Conservation (phyloP, 2,329 filamentous ascomycete species). For the Alternaria ventricosa region DNA sequence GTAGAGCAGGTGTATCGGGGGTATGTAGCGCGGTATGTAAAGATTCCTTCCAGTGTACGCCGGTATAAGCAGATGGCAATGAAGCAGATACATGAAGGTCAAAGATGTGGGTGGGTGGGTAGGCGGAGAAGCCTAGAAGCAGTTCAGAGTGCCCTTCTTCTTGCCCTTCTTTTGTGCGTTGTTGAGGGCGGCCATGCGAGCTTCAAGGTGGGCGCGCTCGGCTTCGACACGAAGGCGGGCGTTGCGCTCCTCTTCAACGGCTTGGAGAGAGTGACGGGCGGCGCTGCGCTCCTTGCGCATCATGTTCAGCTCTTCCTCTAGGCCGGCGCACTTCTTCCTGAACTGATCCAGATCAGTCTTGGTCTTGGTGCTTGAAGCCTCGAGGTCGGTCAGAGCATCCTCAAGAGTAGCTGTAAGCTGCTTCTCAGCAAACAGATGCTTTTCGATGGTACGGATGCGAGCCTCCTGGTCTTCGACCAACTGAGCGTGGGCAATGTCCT, state of each 20-base stretch:
- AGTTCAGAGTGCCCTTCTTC: slow-evolving; percentile 94
- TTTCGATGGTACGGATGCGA: slow-evolving; percentile 93
- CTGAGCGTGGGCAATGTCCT: slow-evolving; percentile 78
- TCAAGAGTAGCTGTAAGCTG: slow-evolving; percentile 95
- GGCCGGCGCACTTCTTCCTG: slow-evolving; percentile 80
- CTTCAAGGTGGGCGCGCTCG: slow-evolving; percentile 86
- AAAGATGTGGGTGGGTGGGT: slow-evolving; percentile 14
- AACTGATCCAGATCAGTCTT: slow-evolving; percentile 89
- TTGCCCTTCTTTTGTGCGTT: slow-evolving; percentile 91
- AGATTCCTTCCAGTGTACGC: slow-evolving; percentile 31
- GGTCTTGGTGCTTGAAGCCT: slow-evolving; percentile 88
- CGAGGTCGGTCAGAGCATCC: slow-evolving; percentile 92
- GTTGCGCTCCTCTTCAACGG: slow-evolving; percentile 94
- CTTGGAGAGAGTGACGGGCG: slow-evolving; percentile 74
- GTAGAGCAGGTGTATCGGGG: slow-evolving; percentile 23
- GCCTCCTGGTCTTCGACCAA: slow-evolving; percentile 94
- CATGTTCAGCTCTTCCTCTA: slow-evolving; percentile 74
- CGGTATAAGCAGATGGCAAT: slow-evolving; percentile 28
- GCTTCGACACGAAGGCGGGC: slow-evolving; percentile 90
- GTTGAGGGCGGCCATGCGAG: slow-evolving; percentile 78
- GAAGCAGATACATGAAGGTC: slow-evolving; percentile 24
- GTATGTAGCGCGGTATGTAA: slow-evolving; percentile 37
- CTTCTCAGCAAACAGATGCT: slow-evolving; percentile 93
- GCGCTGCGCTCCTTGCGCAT: slow-evolving; percentile 66
- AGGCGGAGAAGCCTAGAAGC: slow-evolving; percentile 70